Conservation (phyloP, 2,329 filamentous ascomycete species). For the Colletotrichum lini region DNA sequence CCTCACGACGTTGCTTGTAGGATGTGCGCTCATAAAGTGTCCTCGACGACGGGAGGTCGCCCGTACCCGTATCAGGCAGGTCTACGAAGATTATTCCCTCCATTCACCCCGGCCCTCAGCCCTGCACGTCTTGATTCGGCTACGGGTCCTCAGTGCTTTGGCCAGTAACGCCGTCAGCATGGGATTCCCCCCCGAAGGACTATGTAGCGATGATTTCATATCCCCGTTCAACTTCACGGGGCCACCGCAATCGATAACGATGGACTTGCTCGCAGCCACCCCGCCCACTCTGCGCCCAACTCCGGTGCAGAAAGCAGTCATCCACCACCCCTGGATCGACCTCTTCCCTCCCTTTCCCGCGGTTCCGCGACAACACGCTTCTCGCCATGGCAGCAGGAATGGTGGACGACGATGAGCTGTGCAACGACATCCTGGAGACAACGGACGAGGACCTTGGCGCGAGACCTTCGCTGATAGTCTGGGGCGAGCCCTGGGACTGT, state of each 20-base stretch:
- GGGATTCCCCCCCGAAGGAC: constrained; percentile 28
- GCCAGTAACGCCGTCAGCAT: constrained; percentile 32
- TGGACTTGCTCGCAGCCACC: neutral
- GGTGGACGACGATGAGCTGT: constrained; percentile 29
- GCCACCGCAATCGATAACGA: neutral
- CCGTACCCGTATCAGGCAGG: neutral
- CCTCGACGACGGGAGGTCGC: neutral
- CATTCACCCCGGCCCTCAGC: constrained; percentile 20
- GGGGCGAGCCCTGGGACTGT: constrained; percentile 62
- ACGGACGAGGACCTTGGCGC: neutral
- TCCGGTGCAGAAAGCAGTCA: neutral
- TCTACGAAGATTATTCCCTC: constrained; percentile 25
- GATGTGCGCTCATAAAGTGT: neutral
- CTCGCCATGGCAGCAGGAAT: neutral
- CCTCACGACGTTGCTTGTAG: neutral
- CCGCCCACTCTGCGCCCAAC: neutral
- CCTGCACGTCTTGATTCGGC: constrained; percentile 31
- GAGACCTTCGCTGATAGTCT: constrained; percentile 58
- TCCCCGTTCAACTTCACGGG: neutral
- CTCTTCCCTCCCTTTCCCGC: constrained; percentile 51
- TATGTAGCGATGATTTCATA: constrained; percentile 32
- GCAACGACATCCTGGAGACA: constrained; percentile 22
- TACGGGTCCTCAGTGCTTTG: constrained; percentile 38
- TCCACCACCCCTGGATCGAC: constrained; percentile 52
- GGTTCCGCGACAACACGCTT: constrained; percentile 48